Conservation (phyloP, 805 yeast genomes). For the Candida ascalaphidarum region DNA sequence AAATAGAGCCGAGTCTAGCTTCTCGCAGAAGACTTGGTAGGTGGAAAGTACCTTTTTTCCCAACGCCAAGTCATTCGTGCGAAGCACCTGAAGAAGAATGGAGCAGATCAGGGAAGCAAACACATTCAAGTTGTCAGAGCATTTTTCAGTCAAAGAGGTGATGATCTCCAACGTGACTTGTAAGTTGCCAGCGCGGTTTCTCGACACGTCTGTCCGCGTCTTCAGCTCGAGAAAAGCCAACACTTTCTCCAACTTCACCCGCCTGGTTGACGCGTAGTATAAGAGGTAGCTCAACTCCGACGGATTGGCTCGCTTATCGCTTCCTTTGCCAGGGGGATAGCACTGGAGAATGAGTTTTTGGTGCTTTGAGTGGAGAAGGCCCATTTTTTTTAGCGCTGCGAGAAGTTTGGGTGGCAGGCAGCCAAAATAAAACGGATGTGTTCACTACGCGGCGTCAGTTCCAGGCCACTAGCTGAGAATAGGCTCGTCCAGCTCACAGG, state of each 20-base stretch:
- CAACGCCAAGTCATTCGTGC: constrained; percentile 53
- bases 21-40: constrained; percentile 32
- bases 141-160: constrained; percentile 59
- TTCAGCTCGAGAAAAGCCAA: constrained; percentile 58
- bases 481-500: no score
- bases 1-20: constrained; percentile 53
- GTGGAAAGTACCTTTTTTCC: constrained; percentile 44
- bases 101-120: constrained; percentile 63
- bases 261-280: constrained; percentile 83
- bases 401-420: background rate
- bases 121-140: constrained; percentile 77
- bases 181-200: constrained; percentile 66
- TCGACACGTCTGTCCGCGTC: constrained; percentile 51
- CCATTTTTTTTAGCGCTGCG: constrained; percentile 7
- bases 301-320: constrained; percentile 86
- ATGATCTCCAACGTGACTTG: constrained; percentile 73
- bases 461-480: no score
- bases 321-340: constrained; percentile 82
- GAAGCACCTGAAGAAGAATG: constrained; percentile 45
- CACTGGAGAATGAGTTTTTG: constrained; percentile 86
- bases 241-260: constrained; percentile 85
- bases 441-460: no score
- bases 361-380: constrained; percentile 66
- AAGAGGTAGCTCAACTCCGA: constrained; percentile 83
- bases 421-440: constrained; percentile 1